These are phyloP conservation scores for Aurantiochytrium sp. DNA, from an alignment of 108 stramenopile species.

Conservation along the genomic window DNA sequence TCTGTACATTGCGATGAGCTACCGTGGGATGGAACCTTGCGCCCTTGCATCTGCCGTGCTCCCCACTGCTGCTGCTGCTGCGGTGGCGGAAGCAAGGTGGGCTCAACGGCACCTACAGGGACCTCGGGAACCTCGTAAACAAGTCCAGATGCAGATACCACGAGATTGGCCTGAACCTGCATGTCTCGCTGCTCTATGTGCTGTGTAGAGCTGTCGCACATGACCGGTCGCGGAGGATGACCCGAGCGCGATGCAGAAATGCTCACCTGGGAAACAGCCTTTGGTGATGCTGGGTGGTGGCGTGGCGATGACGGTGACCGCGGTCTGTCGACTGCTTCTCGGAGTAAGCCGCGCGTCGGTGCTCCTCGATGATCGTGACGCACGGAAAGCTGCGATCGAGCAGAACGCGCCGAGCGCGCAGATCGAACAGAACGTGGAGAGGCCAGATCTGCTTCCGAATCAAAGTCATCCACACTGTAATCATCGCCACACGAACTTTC, in stretches of 20 bases:
- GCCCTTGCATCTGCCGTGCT: not conserved
- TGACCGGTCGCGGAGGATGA: too few relatives aligned
- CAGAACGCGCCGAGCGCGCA: not conserved
- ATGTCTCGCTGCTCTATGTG: not conserved
- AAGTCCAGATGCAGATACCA: not conserved
- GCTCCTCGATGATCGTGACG: not conserved
- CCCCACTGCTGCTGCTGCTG: not conserved
- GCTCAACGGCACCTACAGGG: not conserved
- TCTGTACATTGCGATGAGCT: too few relatives aligned
- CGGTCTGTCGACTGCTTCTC: not conserved
- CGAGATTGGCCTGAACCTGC: constrained; percentile 4
- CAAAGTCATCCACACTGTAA: not conserved
- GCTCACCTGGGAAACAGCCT: too few relatives aligned
- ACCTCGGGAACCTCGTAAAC: not conserved
- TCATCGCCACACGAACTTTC: not conserved
- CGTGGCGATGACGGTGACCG: too few relatives aligned
- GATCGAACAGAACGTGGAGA: not conserved
- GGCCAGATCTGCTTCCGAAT: not conserved
- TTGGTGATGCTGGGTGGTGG: too few relatives aligned
- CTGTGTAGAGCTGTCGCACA: not conserved
- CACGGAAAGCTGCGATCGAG: not conserved
- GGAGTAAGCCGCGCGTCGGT: not conserved
- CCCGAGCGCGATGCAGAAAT: too few relatives aligned
- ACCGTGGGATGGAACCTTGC: not conserved
- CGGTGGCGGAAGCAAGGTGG: not conserved